Evolutionary conservation across 331 rosid genomes (phyloP), one percentile per base, ranked within the genome.

Genomic region (Rhamnella rubrinervis): DNA sequence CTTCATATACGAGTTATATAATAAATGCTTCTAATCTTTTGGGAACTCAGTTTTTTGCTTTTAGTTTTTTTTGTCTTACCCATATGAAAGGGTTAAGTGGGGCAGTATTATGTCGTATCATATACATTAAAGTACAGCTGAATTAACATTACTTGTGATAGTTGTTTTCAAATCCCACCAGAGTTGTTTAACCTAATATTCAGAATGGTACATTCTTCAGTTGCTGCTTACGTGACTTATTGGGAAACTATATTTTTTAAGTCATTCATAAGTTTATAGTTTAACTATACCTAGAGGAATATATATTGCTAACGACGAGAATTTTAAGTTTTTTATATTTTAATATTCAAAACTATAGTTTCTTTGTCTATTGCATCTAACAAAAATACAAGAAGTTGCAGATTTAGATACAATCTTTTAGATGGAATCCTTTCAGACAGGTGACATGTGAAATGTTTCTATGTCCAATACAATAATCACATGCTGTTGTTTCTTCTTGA

Each of bases 401-500:
- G 7, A 57, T 57, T 28, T 8, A 4, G 56, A 73, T 40, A 51
- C 49, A 7, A 2, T 31, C 20, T 57, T 9, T 55, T 9, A 19
- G 13, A n/a, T 55, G 38, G 60, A 47, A 49, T 50, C 25, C 49
- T 20, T 68, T 56, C 28, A 23, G 44, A 67, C 61, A 55, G 25
- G 59, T 62, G 61, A 13, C 67, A 68, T 62, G 59, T 67, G 67
- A 46, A 20, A 59, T 65, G 21, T 70, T 59, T 49, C 64, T 23
- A 26, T 61, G 8, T 61, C 47, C 68, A 65, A 28, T 9, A 52
- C 25, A 59, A 6, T 35, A 8, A 55, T 65, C 75, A 52, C 80
- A 74, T 74, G 76, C 46, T 7, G 50, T 58, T 77, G 60, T 55
- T 26, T 59, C 62, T 66, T 65, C 59, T 47, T 38, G 17, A 31